These are phyloP conservation scores for Isoetes engelmannii DNA, from an alignment of 83 land plant genomes.

Conservation along the genomic window DNA sequence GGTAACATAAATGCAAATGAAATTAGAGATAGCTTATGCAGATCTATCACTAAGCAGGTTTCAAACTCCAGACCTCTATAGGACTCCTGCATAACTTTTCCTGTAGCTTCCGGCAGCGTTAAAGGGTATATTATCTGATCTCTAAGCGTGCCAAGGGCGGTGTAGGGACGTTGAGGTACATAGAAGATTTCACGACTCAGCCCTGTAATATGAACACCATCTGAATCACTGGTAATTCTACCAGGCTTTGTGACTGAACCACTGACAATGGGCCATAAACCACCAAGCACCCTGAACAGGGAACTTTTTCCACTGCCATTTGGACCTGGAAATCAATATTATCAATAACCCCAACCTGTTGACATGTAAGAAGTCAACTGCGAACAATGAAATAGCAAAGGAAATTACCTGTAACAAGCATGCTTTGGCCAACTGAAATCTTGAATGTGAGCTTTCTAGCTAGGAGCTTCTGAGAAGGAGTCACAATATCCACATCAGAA, in stretches of 20 bases:
- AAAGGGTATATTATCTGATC: constrained; percentile 98
- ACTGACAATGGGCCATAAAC: constrained; percentile 83
- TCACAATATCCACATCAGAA: constrained; percentile 72
- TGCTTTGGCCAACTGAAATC: constrained; percentile 57
- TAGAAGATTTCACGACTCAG: constrained; percentile 57
- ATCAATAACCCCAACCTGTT: neutral
- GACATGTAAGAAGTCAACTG: neutral
- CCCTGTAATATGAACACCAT: constrained; percentile 30
- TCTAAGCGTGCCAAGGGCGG: constrained; percentile 89
- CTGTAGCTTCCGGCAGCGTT: constrained; percentile 69
- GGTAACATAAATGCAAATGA: too few species aligned
- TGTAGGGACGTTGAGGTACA: constrained; percentile 92
- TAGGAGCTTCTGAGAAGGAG: constrained; percentile 79
- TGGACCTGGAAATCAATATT: constrained; percentile 51
- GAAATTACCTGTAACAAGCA: constrained; percentile 83
- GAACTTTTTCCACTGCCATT: constrained; percentile 99
- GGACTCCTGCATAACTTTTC: constrained; percentile 34
- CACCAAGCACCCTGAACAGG: constrained; percentile 79
- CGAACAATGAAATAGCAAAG: neutral
- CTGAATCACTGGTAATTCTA: constrained; percentile 10
- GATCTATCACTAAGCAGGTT: too few species aligned
- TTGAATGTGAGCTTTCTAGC: constrained; percentile 68
- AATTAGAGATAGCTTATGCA: too few species aligned
- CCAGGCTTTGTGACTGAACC: constrained; percentile 65
- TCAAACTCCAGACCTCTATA: constrained; percentile 29